Evolutionary conservation across 345 rosid species (phyloP).

Genomic region (Moricandia arvensis): DNA sequence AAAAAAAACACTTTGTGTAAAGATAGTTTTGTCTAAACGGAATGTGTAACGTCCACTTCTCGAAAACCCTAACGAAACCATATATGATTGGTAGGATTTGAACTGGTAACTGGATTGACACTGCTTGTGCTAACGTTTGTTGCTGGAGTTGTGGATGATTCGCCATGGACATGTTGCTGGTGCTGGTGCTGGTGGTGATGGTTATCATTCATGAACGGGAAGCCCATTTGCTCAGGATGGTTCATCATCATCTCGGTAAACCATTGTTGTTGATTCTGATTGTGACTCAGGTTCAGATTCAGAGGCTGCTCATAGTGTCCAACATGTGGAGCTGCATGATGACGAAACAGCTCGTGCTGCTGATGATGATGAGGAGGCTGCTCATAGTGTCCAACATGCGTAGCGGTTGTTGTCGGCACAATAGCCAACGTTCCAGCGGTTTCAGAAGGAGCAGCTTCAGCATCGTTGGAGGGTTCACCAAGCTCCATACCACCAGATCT

Average conservation of each 20-base stretch:
- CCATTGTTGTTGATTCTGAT: not conserved
- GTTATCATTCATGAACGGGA: conserved; percentile 1
- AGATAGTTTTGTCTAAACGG: not conserved
- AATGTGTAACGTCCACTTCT: not conserved
- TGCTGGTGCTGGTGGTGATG: not conserved
- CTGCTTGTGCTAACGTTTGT: not conserved
- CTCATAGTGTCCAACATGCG: too few relatives aligned
- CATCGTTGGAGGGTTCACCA: conserved; percentile 14
- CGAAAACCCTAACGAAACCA: conserved; percentile 2
- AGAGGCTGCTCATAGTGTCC: not conserved
- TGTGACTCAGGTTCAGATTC: not conserved
- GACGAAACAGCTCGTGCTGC: not conserved
- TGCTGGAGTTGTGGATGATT: not conserved
- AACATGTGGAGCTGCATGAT: not conserved
- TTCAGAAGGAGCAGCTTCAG: conserved; percentile 1
- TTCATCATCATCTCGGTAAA: not conserved
- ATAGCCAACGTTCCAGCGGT: not conserved
- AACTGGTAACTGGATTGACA: not conserved
- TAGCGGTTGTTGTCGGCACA: not conserved
- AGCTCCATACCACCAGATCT: not conserved
- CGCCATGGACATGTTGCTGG: not conserved
- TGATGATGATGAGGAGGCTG: not conserved
- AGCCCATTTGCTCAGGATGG: not conserved
- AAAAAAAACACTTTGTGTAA: not conserved
- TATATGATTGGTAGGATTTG: not conserved